Percentiles rank a stretch among this genome's conserved stretches.
These are phyloP conservation scores for Parachlorella kessleri DNA, from an alignment of 139 green algal species.

Conservation along the genomic window DNA sequence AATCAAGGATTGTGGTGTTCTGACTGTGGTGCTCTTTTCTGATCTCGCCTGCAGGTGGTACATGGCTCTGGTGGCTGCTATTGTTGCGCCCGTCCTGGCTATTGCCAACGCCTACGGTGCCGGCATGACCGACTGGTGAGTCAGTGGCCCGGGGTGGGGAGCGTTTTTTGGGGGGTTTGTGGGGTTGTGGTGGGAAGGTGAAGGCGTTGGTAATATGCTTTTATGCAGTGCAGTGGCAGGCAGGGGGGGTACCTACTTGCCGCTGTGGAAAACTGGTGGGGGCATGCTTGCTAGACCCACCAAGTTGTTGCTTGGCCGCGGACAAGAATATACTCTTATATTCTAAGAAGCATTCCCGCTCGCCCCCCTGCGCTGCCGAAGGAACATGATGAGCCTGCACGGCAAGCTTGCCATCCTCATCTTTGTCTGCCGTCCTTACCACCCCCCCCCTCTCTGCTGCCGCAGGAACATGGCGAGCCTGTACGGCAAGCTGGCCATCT, in stretches of 20 bases:
- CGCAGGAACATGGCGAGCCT: constrained; percentile 30
- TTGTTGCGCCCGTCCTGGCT: constrained; percentile 36
- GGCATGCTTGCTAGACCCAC: neutral
- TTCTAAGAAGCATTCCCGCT: no score
- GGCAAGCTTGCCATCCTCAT: constrained; percentile 57
- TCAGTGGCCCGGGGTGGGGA: neutral
- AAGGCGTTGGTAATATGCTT: no score
- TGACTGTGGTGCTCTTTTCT: no score
- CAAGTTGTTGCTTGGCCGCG: no score
- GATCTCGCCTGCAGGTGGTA: constrained; percentile 15
- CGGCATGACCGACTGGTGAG: constrained; percentile 48
- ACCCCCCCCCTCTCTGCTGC: neutral
- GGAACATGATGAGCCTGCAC: constrained; percentile 33
- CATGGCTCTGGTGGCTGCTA: constrained; percentile 38
- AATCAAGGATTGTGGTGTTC: no score
- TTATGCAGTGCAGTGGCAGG: no score
- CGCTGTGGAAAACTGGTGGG: no score
- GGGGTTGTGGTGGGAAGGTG: neutral
- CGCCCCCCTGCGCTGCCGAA: neutral
- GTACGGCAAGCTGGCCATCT: constrained; percentile 56
- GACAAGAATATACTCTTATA: no score
- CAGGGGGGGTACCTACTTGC: no score
- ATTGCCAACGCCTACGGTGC: constrained; percentile 52
- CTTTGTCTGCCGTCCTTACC: constrained; percentile 42
- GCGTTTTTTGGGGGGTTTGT: neutral